phyloP scores from a whole-genome alignment of 345 rosid species.

The Eucalyptus sp. region DNA sequence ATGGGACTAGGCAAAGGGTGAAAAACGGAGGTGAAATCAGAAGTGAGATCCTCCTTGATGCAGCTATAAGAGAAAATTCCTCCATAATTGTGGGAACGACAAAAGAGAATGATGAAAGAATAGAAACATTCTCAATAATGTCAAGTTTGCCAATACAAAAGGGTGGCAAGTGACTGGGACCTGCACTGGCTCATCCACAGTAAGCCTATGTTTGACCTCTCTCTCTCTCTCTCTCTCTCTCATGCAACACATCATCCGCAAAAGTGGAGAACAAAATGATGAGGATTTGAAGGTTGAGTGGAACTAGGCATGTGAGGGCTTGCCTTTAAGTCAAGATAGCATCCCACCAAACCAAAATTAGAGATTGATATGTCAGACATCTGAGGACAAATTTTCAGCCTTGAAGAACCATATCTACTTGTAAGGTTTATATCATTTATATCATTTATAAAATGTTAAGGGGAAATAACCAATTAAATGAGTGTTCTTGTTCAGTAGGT shows the following conservation, averaged over 20 bases:
- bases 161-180: neutral
- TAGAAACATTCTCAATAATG: neutral
- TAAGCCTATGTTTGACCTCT: slow-evolving; percentile 15
- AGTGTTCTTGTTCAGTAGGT: neutral
- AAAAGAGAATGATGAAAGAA: neutral
- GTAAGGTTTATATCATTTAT: neutral
- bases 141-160: neutral
- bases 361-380: neutral
- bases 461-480: neutral
- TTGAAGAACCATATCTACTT: neutral
- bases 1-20: neutral
- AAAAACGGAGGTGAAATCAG: neutral
- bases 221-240: neutral
- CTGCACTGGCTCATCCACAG: neutral
- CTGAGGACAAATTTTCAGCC: neutral
- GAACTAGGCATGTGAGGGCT: slow-evolving; percentile 19
- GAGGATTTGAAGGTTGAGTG: slow-evolving; percentile 26
- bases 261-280: slow-evolving; percentile 58
- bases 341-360: neutral
- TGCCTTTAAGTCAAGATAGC: slow-evolving; percentile 14
- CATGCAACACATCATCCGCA: neutral
- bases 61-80: neutral
- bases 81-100: neutral
- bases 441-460: neutral
- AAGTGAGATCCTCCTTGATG: neutral